phyloP scores from a whole-genome alignment of 208 protist genomes.

The Wallacemonas sp. region DNA sequence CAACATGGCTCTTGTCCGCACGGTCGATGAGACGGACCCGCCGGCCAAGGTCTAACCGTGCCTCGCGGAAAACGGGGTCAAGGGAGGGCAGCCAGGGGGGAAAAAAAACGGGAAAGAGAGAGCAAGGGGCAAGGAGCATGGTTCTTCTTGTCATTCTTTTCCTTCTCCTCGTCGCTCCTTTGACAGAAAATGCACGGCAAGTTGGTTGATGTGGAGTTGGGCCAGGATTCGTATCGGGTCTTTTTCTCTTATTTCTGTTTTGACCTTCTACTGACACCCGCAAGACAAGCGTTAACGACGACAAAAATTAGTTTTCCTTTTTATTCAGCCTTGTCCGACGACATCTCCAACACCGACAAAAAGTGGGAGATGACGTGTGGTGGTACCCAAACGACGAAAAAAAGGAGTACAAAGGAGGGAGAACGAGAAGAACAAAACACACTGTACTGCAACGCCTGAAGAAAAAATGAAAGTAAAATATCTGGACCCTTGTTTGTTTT shows the following conservation, averaged over 20 bases:
- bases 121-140: too few relatives aligned
- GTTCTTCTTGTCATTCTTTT: slow-evolving; percentile 15
- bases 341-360: too few relatives aligned
- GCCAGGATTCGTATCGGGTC: not conserved
- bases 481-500: not conserved
- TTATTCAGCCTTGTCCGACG: too few relatives aligned
- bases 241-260: not conserved
- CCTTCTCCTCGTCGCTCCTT: slow-evolving; percentile 10
- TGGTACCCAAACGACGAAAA: not conserved
- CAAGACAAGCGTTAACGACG: too few relatives aligned
- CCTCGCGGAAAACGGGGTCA: not conserved
- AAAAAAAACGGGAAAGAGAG: slow-evolving; percentile 19
- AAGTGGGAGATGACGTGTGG: too few relatives aligned
- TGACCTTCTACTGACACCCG: too few relatives aligned
- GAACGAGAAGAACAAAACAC: not conserved
- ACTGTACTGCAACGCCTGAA: too few relatives aligned
- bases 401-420: not conserved
- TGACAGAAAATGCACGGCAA: too few relatives aligned
- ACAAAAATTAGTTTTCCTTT: too few relatives aligned
- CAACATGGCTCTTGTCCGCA: slow-evolving; percentile 53
- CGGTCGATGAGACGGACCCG: slow-evolving; percentile 42
- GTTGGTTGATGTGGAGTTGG: not conserved
- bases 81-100: not conserved
- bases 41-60: slow-evolving; percentile 40
- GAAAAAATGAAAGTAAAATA: too few relatives aligned